Evolutionary conservation across 371 early-diverging fungal species (phyloP), one percentile per base, ranked within the genome.

Genomic region (Mucor lusitanicus): DNA sequence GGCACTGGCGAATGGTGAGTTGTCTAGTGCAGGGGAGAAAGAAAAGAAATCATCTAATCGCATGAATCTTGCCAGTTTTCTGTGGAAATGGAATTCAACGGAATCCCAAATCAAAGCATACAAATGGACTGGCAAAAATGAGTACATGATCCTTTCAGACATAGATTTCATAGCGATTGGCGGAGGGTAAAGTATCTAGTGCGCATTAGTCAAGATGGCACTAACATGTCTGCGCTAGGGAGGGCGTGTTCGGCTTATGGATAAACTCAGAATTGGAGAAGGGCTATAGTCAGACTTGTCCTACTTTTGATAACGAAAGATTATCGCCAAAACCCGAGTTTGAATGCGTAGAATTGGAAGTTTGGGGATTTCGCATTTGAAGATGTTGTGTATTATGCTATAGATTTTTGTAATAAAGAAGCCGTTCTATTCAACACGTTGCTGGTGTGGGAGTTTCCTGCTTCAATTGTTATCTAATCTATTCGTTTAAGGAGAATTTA

Each of bases 1-100:
- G 97, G 97, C n/a, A 94, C 92, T 27, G 97, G 97, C 25, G 88
- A 90, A 83, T 90, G 95, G 97, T 95, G 88, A 75, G 58, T 21
- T 44, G 28, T 40, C 25, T 40, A 68, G 61, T 33, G 35, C n/a
- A 63, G 50, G 25, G 12, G 39, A 39, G 19, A 61, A 54, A 21
- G 19, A 28, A 33, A 63, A 11, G 25, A 53, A 27, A 27, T n/a
- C 32, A 1, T 1, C 40, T 33, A 59, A 50, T n/a, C 21, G 28
- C 40, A 19, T 53, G 28, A 21, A 35, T 56, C 48, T 23, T 17
- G 40, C 17, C 40, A 80, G 81, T 59, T 80, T 80, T 61, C 62
- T 80, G 6, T 80, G 81, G 81, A 77, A 80, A 57, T 59, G 72
- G 70, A 37, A 32, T 39, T 30, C 42, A 40, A 25, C 63, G 44